Evolutionary conservation across 805 yeast genomes (phyloP), one percentile per base, ranked within the genome.

Genomic region (Nakazawaea wickerhamii): DNA sequence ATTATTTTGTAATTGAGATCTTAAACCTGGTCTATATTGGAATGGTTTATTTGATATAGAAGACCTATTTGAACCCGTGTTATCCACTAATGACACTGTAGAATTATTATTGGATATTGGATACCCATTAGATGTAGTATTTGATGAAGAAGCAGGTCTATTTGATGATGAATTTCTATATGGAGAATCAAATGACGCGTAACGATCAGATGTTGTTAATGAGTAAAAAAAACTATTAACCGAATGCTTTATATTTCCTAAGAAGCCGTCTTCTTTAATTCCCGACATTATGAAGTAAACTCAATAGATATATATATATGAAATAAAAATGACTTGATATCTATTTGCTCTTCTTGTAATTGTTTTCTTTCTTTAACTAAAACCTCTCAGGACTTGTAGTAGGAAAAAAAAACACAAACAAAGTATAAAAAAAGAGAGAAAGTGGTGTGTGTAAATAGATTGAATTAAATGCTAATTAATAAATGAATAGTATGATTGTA

Each of bases 181-280:
- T 3, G 65, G 62, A 14, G 64, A 63, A 10, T 69, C 77, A 46
- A 71, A 76, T 31, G 74, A 68, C 18, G 82, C 82, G 53, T 76
- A 76, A 53, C 76, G 81, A 49, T 76, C 82, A 6, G 70, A 72
- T 3, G 82, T 76, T 6, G 81, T 75, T 31, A 76, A 67, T 21
- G 78, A 72, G 52, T 76, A 60, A 44, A 63, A 48, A 41, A 62
- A 61, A 27, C 47, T 61, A 39, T 57, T 50, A 38, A 63, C 59
- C 8, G 43, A 38, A 54, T 65, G 62, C 55, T 68, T 55, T 49
- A 63, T 47, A 35, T 52, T 53, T 17, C 54, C 58, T 17, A 60
- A 44, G 21, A 61, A 47, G 11, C 62, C 59, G 8, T 30, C 22
- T 5, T 38, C 14, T 13, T 26, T 30, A 30, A 30, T 38, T 9